Evolutionary conservation across 805 yeast genomes (phyloP).

Genomic region (Scheffersomyces stipitis): DNA sequence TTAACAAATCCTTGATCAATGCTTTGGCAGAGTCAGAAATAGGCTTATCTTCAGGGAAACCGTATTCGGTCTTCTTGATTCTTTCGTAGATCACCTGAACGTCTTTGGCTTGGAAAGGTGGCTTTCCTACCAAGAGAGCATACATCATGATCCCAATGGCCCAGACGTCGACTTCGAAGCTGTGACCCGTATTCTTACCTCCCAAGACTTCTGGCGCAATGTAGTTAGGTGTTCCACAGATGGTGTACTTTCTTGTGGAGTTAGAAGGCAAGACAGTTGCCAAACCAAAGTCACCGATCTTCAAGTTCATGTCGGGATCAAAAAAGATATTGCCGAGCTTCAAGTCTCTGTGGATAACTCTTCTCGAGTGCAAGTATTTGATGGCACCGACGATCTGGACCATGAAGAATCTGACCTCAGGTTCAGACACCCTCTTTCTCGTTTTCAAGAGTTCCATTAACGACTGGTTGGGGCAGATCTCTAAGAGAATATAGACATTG

Average conservation of each 20-base stretch:
- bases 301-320: slow-evolving; percentile 90
- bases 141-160: slow-evolving; percentile 96
- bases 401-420: slow-evolving; percentile 87
- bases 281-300: slow-evolving; percentile 96
- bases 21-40: slow-evolving; percentile 71
- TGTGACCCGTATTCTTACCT: slow-evolving; percentile 85
- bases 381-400: slow-evolving; percentile 94
- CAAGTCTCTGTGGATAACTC: slow-evolving; percentile 94
- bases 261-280: slow-evolving; percentile 84
- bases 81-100: slow-evolving; percentile 90
- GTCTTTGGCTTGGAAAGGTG: slow-evolving; percentile 97
- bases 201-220: slow-evolving; percentile 97
- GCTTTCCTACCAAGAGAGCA: slow-evolving; percentile 89
- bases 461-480: slow-evolving; percentile 93
- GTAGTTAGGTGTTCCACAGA: slow-evolving; percentile 98
- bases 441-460: slow-evolving; percentile 87
- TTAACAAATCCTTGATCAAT: slow-evolving; percentile 70
- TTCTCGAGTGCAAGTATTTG: slow-evolving; percentile 84
- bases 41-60: slow-evolving; percentile 70
- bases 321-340: slow-evolving; percentile 95
- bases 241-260: slow-evolving; percentile 80
- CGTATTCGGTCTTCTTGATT: slow-evolving; percentile 78
- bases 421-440: slow-evolving; percentile 82
- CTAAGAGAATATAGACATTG: slow-evolving; percentile 89
- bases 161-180: slow-evolving; percentile 96